Conservation (phyloP, 2,329 filamentous ascomycete species). For the Hawksworthiomyces lignivorus region DNA sequence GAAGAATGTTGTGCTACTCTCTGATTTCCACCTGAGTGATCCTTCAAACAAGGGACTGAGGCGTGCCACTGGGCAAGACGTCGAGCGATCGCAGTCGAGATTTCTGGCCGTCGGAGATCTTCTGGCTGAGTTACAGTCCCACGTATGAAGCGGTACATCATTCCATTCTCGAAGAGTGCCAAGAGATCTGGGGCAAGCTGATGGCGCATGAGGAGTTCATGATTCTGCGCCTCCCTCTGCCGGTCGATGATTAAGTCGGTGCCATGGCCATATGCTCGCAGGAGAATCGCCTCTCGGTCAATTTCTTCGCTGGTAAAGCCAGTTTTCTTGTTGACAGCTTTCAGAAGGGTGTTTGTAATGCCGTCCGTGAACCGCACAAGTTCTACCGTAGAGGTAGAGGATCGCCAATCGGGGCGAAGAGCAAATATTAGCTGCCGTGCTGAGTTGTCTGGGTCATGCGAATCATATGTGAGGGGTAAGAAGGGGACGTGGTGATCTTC, state of each 20-base stretch:
- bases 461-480: conserved; percentile 74
- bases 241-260: conserved; percentile 95
- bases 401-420: conserved; percentile 74
- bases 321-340: conserved; percentile 60
- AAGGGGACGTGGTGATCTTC: conserved; percentile 29
- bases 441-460: conserved; percentile 67
- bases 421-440: conserved; percentile 72
- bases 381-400: conserved; percentile 41
- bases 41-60: conserved; percentile 53
- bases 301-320: conserved; percentile 68
- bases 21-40: no score
- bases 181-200: conserved; percentile 80
- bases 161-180: conserved; percentile 89
- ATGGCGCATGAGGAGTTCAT: conserved; percentile 78
- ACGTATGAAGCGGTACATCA: conserved; percentile 85
- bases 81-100: conserved; percentile 77
- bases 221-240: conserved; percentile 70
- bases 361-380: conserved; percentile 93
- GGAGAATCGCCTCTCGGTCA: conserved; percentile 76
- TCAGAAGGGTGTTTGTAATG: conserved; percentile 90
- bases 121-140: conserved; percentile 72
- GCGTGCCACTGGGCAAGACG: conserved; percentile 93
- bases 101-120: conserved; percentile 66
- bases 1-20: no score
- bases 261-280: conserved; percentile 89